Percentiles rank a stretch among this genome's conserved stretches.
phyloP scores from a whole-genome alignment of 1,284 basidiomycete genomes.

The Cryptococcus sp. region DNA sequence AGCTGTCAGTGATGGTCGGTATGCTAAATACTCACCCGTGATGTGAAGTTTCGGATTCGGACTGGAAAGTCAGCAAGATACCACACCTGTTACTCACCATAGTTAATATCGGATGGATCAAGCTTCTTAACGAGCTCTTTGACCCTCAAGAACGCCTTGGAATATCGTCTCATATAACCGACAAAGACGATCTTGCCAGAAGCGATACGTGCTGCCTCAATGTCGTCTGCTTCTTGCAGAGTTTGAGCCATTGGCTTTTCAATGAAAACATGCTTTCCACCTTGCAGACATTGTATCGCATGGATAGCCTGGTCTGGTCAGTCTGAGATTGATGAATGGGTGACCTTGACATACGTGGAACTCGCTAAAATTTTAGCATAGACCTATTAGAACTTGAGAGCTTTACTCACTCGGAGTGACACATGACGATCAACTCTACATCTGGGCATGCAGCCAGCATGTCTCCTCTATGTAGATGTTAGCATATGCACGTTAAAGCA shows the following conservation, averaged over 20 bases:
- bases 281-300: slow-evolving; percentile 12
- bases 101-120: slow-evolving; percentile 2
- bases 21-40: neutral
- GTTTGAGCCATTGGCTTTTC: slow-evolving; percentile 40
- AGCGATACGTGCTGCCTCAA: slow-evolving; percentile 17
- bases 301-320: neutral
- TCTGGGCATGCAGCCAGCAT: neutral
- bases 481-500: too few relatives aligned
- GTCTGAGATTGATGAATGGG: neutral
- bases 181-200: slow-evolving; percentile 19
- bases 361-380: neutral
- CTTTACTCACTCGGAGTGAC: neutral
- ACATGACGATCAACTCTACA: neutral
- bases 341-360: neutral
- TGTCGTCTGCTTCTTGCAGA: slow-evolving; percentile 17
- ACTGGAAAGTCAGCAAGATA: slow-evolving; percentile 15
- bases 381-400: neutral
- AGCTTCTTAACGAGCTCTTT: slow-evolving; percentile 16
- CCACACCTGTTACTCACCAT: slow-evolving; percentile 24
- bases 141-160: slow-evolving; percentile 40
- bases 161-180: slow-evolving; percentile 49
- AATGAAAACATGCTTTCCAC: slow-evolving; percentile 34
- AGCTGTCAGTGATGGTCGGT: neutral
- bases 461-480: neutral
- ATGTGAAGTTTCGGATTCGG: neutral